These are phyloP conservation scores for Aspergillus ellipticus DNA, from an alignment of 495 filamentous ascomycete species.

Conservation along the genomic window DNA sequence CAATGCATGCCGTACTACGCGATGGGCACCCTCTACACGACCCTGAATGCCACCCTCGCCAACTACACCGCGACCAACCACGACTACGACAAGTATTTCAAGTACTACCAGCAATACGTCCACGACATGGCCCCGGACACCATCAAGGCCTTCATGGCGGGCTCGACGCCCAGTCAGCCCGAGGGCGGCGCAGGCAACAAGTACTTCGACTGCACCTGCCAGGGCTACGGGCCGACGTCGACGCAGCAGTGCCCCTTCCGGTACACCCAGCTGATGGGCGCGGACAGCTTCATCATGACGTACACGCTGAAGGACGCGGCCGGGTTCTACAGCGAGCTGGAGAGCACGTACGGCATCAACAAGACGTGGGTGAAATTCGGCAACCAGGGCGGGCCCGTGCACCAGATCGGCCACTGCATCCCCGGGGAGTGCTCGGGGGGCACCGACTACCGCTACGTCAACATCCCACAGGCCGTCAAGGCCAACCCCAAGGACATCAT, in stretches of 20 bases:
- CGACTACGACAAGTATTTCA: not conserved
- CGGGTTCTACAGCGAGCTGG: not conserved
- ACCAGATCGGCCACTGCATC: not conserved
- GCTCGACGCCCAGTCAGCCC: not conserved
- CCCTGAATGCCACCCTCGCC: not conserved
- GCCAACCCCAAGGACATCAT: not conserved
- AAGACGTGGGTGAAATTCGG: not conserved
- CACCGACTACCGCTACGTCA: not conserved
- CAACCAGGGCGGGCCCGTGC: not conserved
- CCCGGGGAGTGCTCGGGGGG: not conserved
- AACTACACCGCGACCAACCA: not conserved
- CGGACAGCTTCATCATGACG: not conserved
- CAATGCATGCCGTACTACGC: not conserved
- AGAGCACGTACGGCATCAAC: not conserved
- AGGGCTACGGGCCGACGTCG: not conserved
- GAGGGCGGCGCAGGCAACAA: not conserved
- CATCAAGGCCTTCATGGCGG: not conserved
- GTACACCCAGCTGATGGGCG: not conserved
- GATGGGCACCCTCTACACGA: not conserved
- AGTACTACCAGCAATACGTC: not conserved
- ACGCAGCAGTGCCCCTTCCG: not conserved
- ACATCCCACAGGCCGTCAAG: not conserved
- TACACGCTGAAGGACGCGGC: not conserved
- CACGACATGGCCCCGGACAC: not conserved
- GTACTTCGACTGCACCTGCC: not conserved